A percentile compares a stretch with the other conserved stretches of the same genome.
Conservation (phyloP, 2,329 filamentous ascomycete species). For the Hymenotorrendiella dingleyae region DNA sequence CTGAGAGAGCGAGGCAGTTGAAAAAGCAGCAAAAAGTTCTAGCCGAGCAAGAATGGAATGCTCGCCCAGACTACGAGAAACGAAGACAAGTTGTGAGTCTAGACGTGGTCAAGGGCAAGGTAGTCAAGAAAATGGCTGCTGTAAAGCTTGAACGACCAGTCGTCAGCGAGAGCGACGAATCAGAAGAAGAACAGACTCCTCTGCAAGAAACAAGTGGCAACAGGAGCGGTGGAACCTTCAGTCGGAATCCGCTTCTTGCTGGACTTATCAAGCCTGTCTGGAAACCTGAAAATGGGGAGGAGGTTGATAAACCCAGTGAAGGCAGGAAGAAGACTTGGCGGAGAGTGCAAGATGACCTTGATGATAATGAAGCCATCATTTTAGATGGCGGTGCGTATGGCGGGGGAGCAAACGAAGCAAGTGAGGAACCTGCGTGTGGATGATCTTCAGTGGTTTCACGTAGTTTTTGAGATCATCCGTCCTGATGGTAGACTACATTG, state of each 20-base stretch:
- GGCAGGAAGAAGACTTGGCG: constrained; percentile 32
- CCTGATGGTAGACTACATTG: too few species aligned
- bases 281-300: constrained; percentile 23
- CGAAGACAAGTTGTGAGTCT: constrained; percentile 62
- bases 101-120: constrained; percentile 59
- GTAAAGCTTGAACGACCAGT: constrained; percentile 23
- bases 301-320: constrained; percentile 16
- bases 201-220: constrained; percentile 15
- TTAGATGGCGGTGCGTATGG: constrained; percentile 34
- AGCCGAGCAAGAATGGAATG: constrained; percentile 62
- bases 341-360: constrained; percentile 36
- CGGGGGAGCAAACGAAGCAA: constrained; percentile 13
- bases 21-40: constrained; percentile 65
- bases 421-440: constrained; percentile 25
- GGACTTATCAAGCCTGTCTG: constrained; percentile 32
- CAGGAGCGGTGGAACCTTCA: constrained; percentile 28
- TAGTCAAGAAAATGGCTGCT: constrained; percentile 35
- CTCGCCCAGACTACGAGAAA: constrained; percentile 66
- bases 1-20: constrained; percentile 60
- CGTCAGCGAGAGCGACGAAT: constrained; percentile 13
- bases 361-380: constrained; percentile 36
- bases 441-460: too few species aligned
- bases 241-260: constrained; percentile 31
- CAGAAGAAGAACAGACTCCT: constrained; percentile 22
- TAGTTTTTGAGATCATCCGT: too few species aligned